Percentiles rank a stretch among this genome's conserved stretches.
These are phyloP conservation scores for Podospora pseudoanserina DNA, from an alignment of 495 filamentous ascomycete genomes.

Conservation along the genomic window DNA sequence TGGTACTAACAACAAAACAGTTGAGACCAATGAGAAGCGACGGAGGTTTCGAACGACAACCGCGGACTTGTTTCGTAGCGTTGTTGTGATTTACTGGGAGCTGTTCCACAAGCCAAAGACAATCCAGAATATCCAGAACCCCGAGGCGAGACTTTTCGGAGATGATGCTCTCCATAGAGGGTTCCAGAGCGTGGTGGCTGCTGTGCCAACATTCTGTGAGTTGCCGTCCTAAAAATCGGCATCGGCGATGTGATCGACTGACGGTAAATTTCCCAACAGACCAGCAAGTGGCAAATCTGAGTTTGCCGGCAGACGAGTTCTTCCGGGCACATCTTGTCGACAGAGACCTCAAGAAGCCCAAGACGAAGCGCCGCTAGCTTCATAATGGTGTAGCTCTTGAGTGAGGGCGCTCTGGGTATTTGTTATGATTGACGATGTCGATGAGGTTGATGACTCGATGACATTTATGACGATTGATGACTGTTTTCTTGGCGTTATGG, in stretches of 20 bases:
- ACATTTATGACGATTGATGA: not conserved
- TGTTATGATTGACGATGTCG: slow-evolving; percentile 2
- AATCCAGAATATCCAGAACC: slow-evolving; percentile 15
- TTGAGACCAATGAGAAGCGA: slow-evolving; percentile 4
- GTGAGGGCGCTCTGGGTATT: not conserved
- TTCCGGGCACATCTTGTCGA: slow-evolving; percentile 16
- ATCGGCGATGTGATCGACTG: not conserved
- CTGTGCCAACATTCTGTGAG: slow-evolving; percentile 26
- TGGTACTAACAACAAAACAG: not conserved
- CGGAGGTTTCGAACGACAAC: slow-evolving; percentile 22
- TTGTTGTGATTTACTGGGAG: slow-evolving; percentile 24
- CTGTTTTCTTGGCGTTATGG: not conserved
- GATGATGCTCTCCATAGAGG: slow-evolving; percentile 9
- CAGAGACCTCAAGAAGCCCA: slow-evolving; percentile 8
- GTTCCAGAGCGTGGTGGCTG: slow-evolving; percentile 17
- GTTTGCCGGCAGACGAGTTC: slow-evolving; percentile 15
- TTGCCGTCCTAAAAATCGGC: not conserved
- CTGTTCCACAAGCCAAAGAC: slow-evolving; percentile 22
- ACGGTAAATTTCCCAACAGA: slow-evolving; percentile 2
- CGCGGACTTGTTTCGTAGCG: slow-evolving; percentile 15
- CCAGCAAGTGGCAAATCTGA: slow-evolving; percentile 5
- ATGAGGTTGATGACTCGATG: not conserved
- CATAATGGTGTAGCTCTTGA: not conserved
- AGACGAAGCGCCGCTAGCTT: not conserved
- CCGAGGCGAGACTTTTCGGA: slow-evolving; percentile 12